Evolutionary conservation across 768 basidiomycete genomes (phyloP), one percentile per base, ranked within the genome.

Genomic region (Erythrobasidium yunnanense): DNA sequence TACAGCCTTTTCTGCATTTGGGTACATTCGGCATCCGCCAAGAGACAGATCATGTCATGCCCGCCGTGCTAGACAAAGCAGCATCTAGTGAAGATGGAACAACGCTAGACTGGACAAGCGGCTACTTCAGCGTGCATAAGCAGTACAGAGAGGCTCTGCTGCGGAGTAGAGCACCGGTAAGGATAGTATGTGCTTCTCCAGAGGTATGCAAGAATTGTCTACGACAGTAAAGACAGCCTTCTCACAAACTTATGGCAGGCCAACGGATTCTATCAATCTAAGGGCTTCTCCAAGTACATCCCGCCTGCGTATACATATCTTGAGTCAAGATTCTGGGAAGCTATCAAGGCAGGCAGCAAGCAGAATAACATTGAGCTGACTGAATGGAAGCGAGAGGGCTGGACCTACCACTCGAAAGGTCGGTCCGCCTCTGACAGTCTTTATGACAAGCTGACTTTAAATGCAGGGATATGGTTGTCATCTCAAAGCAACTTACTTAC

Each of bases 321-420:
- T 51, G 90, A 95, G 71, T 83, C 88, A 66, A 80, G 82, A 25
- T 99, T 99, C 74, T 87, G 73, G 73, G 57, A 68, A 13, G 54
- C 71, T 22, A 57, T 76, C 1, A 34, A 49, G 55, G 69, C 52
- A 50, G 65, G 29, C 65, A 58, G 52, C 55, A 45, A n/a, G 69
- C 62, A 2, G 8, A 72, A 77, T 33, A 83, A 84, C 0, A 81
- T 99, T 23, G 79, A 84, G 60, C 78, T 99, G 68, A 81, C 78
- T 66, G 93, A 99, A 76, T 99, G 95, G 95, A 82, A 84, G 73
- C 82, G 82, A 69, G 78, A 80, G 23, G 89, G 86, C 2, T 99
- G 95, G 95, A 97, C 95, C 0, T 99, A 99, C 77, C 95, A 99
- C 73, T 88, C 95, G 25, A 99, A 99, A 81, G 95, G 92, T 93